A percentile compares a stretch with the other conserved stretches of the same genome.
Conservation (phyloP, 2,329 filamentous ascomycete genomes). For the Botryotinia narcissicola region DNA sequence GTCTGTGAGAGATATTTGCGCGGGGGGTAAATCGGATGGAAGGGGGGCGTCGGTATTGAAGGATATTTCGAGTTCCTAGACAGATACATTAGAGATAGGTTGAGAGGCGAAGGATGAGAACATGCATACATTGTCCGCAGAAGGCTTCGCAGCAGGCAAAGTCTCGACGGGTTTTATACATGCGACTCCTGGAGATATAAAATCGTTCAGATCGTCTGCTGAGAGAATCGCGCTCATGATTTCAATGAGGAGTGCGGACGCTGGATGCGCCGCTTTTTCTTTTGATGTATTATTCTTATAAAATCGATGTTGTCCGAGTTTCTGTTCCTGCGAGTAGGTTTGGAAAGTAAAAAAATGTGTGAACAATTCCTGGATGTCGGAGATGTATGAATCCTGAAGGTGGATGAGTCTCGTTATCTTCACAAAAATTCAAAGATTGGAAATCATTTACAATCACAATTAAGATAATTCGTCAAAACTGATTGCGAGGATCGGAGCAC, state of each 20-base stretch:
- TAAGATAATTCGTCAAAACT: slow-evolving; percentile 16
- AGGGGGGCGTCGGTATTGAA: slow-evolving; percentile 75
- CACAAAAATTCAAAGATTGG: slow-evolving; percentile 12
- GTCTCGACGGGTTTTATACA: slow-evolving; percentile 98
- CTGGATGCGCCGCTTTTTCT: slow-evolving; percentile 26
- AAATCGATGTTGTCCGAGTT: neutral
- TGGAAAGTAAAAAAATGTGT: neutral
- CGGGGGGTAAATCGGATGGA: slow-evolving; percentile 61
- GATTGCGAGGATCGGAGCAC: slow-evolving; percentile 19
- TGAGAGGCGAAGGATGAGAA: neutral
- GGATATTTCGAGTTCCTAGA: slow-evolving; percentile 72
- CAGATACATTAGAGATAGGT: neutral
- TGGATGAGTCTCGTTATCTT: neutral
- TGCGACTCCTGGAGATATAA: slow-evolving; percentile 94
- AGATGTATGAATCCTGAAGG: neutral
- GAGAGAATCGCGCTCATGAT: slow-evolving; percentile 96
- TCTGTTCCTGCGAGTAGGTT: neutral
- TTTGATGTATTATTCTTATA: neutral
- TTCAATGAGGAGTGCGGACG: slow-evolving; percentile 23
- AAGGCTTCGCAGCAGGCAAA: slow-evolving; percentile 61
- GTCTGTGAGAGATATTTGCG: slow-evolving; percentile 93
- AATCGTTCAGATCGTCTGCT: slow-evolving; percentile 95
- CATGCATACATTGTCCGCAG: slow-evolving; percentile 44
- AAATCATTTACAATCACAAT: slow-evolving; percentile 19
- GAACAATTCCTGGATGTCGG: neutral